Conservation (phyloP, 805 yeast genomes). For the Candida endomychidarum region DNA sequence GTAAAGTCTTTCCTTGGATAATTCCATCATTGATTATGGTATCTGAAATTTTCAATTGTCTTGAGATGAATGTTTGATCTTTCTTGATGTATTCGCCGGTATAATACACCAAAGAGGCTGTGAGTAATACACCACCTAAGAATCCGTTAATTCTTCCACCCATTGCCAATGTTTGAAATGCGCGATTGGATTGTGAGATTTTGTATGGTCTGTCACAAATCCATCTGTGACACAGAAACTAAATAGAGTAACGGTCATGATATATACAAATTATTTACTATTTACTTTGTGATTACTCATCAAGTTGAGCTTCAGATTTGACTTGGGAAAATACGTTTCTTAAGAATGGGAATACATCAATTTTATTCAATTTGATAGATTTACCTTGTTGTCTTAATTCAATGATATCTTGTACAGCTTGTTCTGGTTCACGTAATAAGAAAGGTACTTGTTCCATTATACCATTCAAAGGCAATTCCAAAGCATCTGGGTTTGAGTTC, state of each 20-base stretch:
- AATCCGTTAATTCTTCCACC: constrained; percentile 47
- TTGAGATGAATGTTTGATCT: constrained; percentile 47
- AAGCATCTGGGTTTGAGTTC: constrained; percentile 22
- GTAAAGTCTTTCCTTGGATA: constrained; percentile 46
- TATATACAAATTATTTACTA: constrained; percentile 4
- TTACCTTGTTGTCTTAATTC: constrained; percentile 47
- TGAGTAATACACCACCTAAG: constrained; percentile 54
- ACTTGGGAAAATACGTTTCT: constrained; percentile 18
- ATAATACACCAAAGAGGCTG: constrained; percentile 61
- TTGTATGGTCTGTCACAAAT: no score
- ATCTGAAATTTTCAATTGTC: constrained; percentile 48
- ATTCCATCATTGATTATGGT: constrained; percentile 54
- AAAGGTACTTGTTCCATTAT: constrained; percentile 43
- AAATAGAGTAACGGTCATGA: no score
- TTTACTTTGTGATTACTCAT: constrained; percentile 3
- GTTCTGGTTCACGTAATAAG: constrained; percentile 30
- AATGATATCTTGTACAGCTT: constrained; percentile 47
- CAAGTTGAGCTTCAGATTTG: background rate
- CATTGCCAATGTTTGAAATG: constrained; percentile 22
- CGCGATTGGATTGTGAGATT: no score
- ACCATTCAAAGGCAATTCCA: constrained; percentile 38
- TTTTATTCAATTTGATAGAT: constrained; percentile 31
- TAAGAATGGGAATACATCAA: constrained; percentile 41
- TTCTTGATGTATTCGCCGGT: constrained; percentile 56
- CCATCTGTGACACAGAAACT: no score